Evolutionary conservation across 768 basidiomycete species (phyloP), one percentile per base, ranked within the genome.

Genomic region (Russula olivacea): DNA sequence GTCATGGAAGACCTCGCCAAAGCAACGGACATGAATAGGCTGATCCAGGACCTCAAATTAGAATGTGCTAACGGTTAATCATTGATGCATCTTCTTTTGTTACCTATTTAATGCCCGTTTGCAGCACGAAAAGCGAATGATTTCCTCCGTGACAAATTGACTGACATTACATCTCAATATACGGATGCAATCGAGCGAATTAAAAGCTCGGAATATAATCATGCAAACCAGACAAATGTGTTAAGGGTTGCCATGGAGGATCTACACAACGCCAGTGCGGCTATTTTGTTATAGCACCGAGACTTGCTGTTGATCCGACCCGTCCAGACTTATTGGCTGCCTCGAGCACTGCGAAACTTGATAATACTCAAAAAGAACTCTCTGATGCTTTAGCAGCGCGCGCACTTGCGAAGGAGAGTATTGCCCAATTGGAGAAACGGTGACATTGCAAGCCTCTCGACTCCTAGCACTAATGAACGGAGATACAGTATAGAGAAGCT

Each of bases 101-200:
- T 30, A 7, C 28, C 32, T 11, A 25, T 32, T 30, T 62, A 15
- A 51, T 54, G 53, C 25, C 32, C 32, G 17, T 43, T 10, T 12
- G 21, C 19, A 68, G 67, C 59, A 19, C 67, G 67, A 23, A 67
- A 68, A 25, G 65, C 67, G 15, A 68, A 68, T 25, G 67, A 68
- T 41, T 57, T 68, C 1, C 61, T 68, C 17, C 67, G 61, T 23
- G 67, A 68, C 25, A 68, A 68, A 49, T 48, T 68, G 57, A 68
- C 67, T 12, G 66, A 67, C 49, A 28, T 68, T 14, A 55, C 58
- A 12, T 68, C 67, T 52, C 67, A 68, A 53, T 59, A 63, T 40
- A 51, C 50, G 5, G 66, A 68, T 45, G 67, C 56, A 28, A 55
- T 55, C 43, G 61, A 61, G 21, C 67, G 67, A 17, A 38, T 66